A percentile compares a stretch with the other conserved stretches of the same genome.
Conservation (phyloP, 1,284 basidiomycete species). For the Leccinum fallax region DNA sequence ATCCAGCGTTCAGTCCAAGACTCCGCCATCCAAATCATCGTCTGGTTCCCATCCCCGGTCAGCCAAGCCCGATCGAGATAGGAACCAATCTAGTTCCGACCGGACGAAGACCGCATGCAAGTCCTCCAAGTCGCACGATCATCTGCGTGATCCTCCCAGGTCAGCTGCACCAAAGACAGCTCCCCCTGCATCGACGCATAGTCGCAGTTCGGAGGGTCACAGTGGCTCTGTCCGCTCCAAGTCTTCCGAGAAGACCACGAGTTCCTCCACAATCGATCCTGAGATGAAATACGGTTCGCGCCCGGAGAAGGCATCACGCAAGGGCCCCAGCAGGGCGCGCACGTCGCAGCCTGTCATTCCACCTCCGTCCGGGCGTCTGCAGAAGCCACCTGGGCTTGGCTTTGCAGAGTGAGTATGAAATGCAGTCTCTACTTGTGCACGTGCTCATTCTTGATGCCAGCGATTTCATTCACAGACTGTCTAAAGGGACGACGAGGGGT, state of each 20-base stretch:
- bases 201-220: conserved; percentile 17
- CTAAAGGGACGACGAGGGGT: conserved; percentile 18
- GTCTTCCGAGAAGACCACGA: conserved; percentile 19
- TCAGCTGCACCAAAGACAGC: conserved; percentile 12
- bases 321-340: conserved; percentile 14
- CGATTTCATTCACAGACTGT: conserved; percentile 31
- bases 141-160: conserved; percentile 22
- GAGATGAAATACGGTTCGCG: conserved; percentile 12
- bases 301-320: conserved; percentile 15
- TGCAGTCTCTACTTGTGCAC: not conserved
- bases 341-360: conserved; percentile 32
- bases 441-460: conserved; percentile 20
- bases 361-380: conserved; percentile 23
- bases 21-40: conserved; percentile 13
- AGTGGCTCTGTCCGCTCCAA: conserved; percentile 12
- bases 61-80: conserved; percentile 16
- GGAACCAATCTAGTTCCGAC: conserved; percentile 16
- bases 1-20: conserved; percentile 11
- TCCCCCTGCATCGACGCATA: conserved; percentile 12
- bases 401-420: conserved; percentile 32
- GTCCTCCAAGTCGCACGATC: conserved; percentile 27
- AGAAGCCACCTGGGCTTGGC: conserved; percentile 25
- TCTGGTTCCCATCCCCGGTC: conserved; percentile 15
- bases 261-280: conserved; percentile 6
- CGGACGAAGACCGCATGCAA: conserved; percentile 19